Conservation (phyloP, 148 eudicot species). For the Chenopodium berlandieri region DNA sequence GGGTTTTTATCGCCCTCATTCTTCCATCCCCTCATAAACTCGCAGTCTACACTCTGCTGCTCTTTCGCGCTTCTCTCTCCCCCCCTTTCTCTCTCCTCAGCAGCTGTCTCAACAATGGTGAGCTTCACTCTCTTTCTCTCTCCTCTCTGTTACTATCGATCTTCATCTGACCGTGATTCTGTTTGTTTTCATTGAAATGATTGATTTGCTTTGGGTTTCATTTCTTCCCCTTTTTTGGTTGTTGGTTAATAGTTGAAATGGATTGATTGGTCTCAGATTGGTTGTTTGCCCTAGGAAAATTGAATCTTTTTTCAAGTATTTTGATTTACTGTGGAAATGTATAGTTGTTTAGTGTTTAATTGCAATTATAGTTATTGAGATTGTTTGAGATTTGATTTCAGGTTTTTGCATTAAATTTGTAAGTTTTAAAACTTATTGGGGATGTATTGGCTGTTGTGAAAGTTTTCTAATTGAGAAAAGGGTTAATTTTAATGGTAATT, state of each 20-base stretch:
- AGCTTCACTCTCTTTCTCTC: neutral
- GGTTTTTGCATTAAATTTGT: too few relatives aligned
- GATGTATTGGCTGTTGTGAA: too few relatives aligned
- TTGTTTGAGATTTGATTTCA: too few relatives aligned
- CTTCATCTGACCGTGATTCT: neutral
- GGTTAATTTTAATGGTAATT: too few relatives aligned
- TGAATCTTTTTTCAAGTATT: neutral
- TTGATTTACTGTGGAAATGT: too few relatives aligned
- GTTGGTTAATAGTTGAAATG: neutral
- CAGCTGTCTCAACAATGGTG: constrained; percentile 24
- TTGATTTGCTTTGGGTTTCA: neutral
- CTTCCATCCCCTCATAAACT: neutral
- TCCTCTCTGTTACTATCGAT: too few relatives aligned
- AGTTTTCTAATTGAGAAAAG: too few relatives aligned
- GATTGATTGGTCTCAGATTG: neutral
- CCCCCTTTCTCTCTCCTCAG: neutral
- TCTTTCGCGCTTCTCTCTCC: constrained; percentile 12
- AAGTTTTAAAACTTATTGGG: too few relatives aligned
- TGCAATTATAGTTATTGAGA: too few relatives aligned
- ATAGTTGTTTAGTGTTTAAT: too few relatives aligned
- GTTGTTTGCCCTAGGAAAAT: neutral
- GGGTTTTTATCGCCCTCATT: constrained; percentile 18
- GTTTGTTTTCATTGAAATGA: neutral
- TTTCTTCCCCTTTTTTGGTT: neutral
- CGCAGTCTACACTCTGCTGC: constrained; percentile 16